These are phyloP conservation scores for Helenozyma rhizophorensis DNA, from an alignment of 805 yeast genomes.

Conservation along the genomic window DNA sequence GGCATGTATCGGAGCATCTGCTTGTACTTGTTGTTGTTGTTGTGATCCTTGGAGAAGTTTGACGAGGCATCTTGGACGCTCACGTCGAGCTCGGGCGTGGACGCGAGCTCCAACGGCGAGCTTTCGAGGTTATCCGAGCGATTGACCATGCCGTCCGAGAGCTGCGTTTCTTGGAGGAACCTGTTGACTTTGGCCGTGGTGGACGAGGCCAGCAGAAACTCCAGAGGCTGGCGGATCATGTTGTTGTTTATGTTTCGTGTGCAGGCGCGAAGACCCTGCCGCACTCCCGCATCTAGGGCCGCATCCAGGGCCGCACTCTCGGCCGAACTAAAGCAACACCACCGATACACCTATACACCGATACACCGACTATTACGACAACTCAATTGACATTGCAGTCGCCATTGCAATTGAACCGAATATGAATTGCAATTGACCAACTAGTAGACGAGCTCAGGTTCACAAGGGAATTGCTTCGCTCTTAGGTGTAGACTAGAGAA, in stretches of 20 bases:
- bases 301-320: no score
- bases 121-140: background rate
- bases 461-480: no score
- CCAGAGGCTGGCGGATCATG: background rate
- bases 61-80: slow-evolving; percentile 1
- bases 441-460: no score
- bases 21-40: slow-evolving; percentile 20
- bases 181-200: slow-evolving; percentile 23
- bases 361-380: no score
- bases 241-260: slow-evolving; percentile 1
- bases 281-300: no score
- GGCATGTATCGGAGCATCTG: slow-evolving; percentile 30
- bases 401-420: no score
- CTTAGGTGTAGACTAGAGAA: no score
- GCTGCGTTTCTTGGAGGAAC: slow-evolving; percentile 26
- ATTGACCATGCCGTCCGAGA: slow-evolving; percentile 10
- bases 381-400: no score
- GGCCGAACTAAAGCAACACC: no score
- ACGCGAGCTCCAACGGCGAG: slow-evolving; percentile 4
- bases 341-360: no score
- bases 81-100: slow-evolving; percentile 12
- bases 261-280: slow-evolving; percentile 1
- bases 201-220: slow-evolving; percentile 8
- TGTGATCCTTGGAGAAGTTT: background rate
- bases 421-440: no score